These are phyloP conservation scores for Clarireedia paspali DNA, from an alignment of 2,329 filamentous ascomycete species.

Conservation along the genomic window DNA sequence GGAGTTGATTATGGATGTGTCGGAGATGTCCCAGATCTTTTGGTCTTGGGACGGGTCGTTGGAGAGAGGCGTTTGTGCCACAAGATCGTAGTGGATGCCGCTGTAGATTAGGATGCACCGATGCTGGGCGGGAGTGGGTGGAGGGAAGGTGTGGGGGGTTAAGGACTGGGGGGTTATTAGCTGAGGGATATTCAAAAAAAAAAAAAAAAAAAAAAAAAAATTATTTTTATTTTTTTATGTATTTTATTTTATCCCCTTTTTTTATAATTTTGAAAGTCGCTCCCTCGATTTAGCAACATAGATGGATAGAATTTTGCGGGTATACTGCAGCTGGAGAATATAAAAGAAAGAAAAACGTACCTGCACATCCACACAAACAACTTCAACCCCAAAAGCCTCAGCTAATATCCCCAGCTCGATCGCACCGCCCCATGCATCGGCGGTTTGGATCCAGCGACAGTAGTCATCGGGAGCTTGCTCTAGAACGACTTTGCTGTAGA, in stretches of 20 bases:
- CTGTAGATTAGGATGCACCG: constrained; percentile 82
- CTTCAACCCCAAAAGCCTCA: constrained; percentile 77
- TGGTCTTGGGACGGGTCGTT: constrained; percentile 68
- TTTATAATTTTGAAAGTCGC: too few species aligned
- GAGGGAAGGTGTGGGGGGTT: constrained; percentile 69
- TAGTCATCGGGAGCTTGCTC: constrained; percentile 66
- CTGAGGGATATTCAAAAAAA: too few species aligned
- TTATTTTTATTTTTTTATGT: too few species aligned
- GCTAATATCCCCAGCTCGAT: constrained; percentile 85
- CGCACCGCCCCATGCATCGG: constrained; percentile 81
- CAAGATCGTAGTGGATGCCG: constrained; percentile 85
- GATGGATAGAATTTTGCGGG: neutral
- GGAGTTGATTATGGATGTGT: constrained; percentile 62
- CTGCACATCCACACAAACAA: constrained; percentile 75
- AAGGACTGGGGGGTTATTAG: constrained; percentile 33
- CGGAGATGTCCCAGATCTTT: constrained; percentile 44
- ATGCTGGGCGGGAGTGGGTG: constrained; percentile 32
- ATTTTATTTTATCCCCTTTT: too few species aligned
- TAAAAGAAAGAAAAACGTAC: constrained; percentile 23
- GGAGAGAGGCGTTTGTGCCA: constrained; percentile 65
- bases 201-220: too few species aligned
- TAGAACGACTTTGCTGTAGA: constrained; percentile 70
- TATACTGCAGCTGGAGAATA: neutral
- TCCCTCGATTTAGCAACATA: too few species aligned
- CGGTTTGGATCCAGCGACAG: constrained; percentile 71